Evolutionary conservation across 371 early-diverging fungal species (phyloP), one percentile per base, ranked within the genome.

Genomic region (Syncephalastrum sp.): DNA sequence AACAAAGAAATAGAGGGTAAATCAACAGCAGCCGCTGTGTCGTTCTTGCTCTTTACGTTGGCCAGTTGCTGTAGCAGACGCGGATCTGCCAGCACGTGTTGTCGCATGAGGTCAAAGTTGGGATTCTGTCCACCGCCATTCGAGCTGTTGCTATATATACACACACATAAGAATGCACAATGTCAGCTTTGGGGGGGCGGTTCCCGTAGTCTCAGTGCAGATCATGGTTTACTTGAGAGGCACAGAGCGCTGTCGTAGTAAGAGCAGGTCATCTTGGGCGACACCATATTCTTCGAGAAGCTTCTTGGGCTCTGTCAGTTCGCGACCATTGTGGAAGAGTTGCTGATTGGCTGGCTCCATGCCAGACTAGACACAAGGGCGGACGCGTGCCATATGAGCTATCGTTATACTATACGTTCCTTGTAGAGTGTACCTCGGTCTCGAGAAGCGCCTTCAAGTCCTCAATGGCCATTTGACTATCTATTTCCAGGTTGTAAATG

Each of bases 391-490:
- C 5, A 10, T 33, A 10, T 33, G 38, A 33, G 38, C 38, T 33
- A 10, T 10, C 8, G 38, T 33, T 10, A 23, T 33, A 1, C 7
- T 5, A 13, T 24, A 1, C 19, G 0, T 42, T 61, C 13, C 10
- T 15, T 4, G 27, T 29, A 50, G 10, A 12, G 66, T 27, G 51
- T 82, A 92, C 86, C 74, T 93, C 93, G 16, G 80, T 87, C 67
- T 94, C 94, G 21, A 92, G 76, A 14, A 94, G 76, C 12, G 92
- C 93, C 60, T 86, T 82, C 45, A 96, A 73, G 69, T 91, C 91
- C 63, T 88, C 91, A 50, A 94, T 74, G 63, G 87, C 87, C 85
- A 91, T 90, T 64, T 85, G 82, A 12, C 80, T 82, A 69, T 89
- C 89, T 47, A 92, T 85, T 55, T 92, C 92, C 19, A 93, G 63